phyloP scores from a whole-genome alignment of 768 basidiomycete species.

The Tulasnella sp. region DNA sequence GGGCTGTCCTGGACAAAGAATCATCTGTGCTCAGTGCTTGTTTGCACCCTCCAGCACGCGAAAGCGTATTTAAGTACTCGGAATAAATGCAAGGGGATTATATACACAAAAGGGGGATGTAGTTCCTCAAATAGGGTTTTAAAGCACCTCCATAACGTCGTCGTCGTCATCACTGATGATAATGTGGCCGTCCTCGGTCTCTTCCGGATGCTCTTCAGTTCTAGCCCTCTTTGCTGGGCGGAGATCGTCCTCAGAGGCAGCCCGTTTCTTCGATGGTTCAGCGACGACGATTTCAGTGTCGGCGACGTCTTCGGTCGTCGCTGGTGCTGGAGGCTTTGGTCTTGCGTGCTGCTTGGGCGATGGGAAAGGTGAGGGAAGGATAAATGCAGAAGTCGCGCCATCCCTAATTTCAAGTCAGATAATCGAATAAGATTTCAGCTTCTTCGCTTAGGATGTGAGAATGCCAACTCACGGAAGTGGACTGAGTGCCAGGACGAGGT shows the following conservation, averaged over 20 bases:
- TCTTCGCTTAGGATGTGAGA: neutral
- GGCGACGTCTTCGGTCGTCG: constrained; percentile 37
- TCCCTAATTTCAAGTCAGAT: constrained; percentile 38
- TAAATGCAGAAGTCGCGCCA: constrained; percentile 44
- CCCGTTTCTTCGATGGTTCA: constrained; percentile 50
- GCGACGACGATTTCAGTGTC: constrained; percentile 47
- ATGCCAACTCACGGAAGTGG: constrained; percentile 60
- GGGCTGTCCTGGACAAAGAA: neutral
- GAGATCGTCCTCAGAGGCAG: constrained; percentile 39
- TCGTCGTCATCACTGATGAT: constrained; percentile 22
- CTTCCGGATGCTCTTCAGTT: neutral
- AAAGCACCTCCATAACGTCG: constrained; percentile 25
- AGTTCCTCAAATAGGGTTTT: neutral
- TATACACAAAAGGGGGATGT: too few species aligned
- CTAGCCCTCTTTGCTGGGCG: constrained; percentile 24
- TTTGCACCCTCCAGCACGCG: too few species aligned
- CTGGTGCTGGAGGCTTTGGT: constrained; percentile 38
- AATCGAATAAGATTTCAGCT: constrained; percentile 21
- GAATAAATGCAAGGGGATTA: too few species aligned
- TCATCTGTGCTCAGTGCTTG: too few species aligned
- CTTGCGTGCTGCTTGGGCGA: constrained; percentile 55
- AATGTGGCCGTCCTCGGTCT: constrained; percentile 19
- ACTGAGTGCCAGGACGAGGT: constrained; percentile 66
- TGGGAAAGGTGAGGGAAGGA: constrained; percentile 54
- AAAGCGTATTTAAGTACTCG: too few species aligned